Evolutionary conservation across 1,139 yeast genomes (phyloP).

Genomic region (Taphrina flavorubra): DNA sequence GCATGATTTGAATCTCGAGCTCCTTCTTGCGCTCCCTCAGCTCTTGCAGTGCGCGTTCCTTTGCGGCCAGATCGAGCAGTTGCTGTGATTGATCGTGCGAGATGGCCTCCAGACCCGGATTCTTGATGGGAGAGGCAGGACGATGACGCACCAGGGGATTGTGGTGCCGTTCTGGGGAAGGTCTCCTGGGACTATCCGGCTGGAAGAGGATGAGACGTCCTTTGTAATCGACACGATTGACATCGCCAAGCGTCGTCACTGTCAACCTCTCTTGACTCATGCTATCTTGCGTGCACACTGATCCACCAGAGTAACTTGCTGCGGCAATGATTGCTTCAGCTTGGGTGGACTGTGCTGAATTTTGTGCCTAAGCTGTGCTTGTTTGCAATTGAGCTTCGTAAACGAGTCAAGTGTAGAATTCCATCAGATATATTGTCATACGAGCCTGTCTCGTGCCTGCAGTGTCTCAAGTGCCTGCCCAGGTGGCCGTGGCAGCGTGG

Average conservation of each 20-base stretch:
- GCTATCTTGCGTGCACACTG: not conserved
- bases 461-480: not conserved
- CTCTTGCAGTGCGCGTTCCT: conserved; percentile 19
- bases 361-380: too few species aligned
- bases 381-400: too few species aligned
- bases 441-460: not conserved
- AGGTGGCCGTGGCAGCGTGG: too few species aligned
- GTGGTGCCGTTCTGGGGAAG: conserved; percentile 12
- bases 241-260: not conserved
- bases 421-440: not conserved
- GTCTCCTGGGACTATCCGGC: conserved; percentile 11
- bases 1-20: conserved; percentile 18
- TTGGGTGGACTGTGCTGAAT: too few species aligned
- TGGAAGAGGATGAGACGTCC: conserved; percentile 12
- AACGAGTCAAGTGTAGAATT: too few species aligned
- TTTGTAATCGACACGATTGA: conserved; percentile 16
- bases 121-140: conserved; percentile 15
- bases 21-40: conserved; percentile 21
- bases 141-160: conserved; percentile 9
- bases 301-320: not conserved
- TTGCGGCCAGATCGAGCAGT: conserved; percentile 14
- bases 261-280: conserved; percentile 1
- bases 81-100: conserved; percentile 20
- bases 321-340: too few species aligned
- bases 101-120: not conserved